Evolutionary conservation across 73 alveolate species (phyloP), one percentile per base, ranked within the genome.

Genomic region (Blepharisma japonicum): DNA sequence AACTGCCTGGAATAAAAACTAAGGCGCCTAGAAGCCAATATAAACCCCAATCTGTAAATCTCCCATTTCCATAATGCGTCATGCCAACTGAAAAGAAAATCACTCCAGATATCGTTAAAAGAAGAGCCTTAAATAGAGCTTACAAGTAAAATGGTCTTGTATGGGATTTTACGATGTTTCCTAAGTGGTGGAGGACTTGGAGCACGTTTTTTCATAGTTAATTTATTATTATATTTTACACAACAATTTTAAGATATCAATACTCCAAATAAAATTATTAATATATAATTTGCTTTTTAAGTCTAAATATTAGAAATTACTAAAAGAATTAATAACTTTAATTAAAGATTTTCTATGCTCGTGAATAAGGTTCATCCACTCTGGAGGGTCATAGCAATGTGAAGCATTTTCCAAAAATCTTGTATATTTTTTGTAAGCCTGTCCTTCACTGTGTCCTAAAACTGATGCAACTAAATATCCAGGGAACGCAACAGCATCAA

Each of bases 401-500:
- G 67, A 4, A 11, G 72, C 67, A 25, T 67, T 49, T 25, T 78
- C 78, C 23, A 83, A 42, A 53, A 55, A 49, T 14, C 54, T 70
- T 7, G 79, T 14, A 78, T 61, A 83, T 83, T 68, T 83, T 23
- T 83, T 76, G 45, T 83, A 83, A 56, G 79, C 70, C 51, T 83
- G 85, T 11, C 90, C 90, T 45, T 83, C 90, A 46, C 77, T 53
- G 9, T 83, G 68, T 21, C 90, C 90, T 71, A 83, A 76, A 18
- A 70, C 53, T 25, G 90, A 78, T 71, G 78, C 78, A 20, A 77
- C 39, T 45, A 83, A 47, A 55, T 61, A 55, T 47, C 76, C 90
- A 11, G 84, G 90, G 45, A 81, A 81, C 21, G 86, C 90, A 39
- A 83, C 46, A 0, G 90, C 86, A 83, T 83, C 90, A 21, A 83